Base-by-base conservation (phyloP, 768 basidiomycete species). In the Rubroboletus satanas region DNA sequence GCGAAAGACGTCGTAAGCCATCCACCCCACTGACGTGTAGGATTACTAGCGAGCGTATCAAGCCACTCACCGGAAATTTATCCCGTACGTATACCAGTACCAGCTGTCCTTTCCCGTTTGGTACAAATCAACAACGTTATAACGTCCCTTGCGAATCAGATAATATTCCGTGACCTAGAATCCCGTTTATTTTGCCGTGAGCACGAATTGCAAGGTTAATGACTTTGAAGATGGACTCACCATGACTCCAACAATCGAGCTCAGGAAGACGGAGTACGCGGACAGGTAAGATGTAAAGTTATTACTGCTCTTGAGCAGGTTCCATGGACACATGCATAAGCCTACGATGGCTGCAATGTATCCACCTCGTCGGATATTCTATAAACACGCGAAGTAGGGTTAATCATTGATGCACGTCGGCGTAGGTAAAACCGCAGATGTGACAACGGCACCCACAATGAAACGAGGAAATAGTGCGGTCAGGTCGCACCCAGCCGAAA, bases 281-380 rank as follows among this genome's bases (percentile, higher is more conserved):
- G 86, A 87, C 26, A 93, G 80, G 69, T 92, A 92, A 32, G 87
- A 86, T 5, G 87, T 85, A 71, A 92, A 92, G 57, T 74, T 79
- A 65, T 84, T 90, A 70, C 84, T 87, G 56, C 76, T 82, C 67
- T 85, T 83, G 60, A 89, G 76, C 35, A 90, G 64, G 62, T 87
- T 87, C 88, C 88, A 90, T 2, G 87, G 88, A 36, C 84, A 79
- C 75, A 89, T 89, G 69, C 77, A 81, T 32, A 91, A 64, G 5
- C 90, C 90, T 38, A 90, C 83, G 45, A 87, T 76, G 8, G 88
- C 89, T n/a, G 85, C 87, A 45, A 93, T 72, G 71, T 87, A 94
- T 15, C 90, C 90, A 29, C 92, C 90, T 18, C 90, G 81, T 21
- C 90, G 83, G 66, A 93, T 92, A 65, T 88, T 91, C 83, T 87